Conservation (phyloP, 2,329 filamentous ascomycete species). For the Talaromyces sp. region DNA sequence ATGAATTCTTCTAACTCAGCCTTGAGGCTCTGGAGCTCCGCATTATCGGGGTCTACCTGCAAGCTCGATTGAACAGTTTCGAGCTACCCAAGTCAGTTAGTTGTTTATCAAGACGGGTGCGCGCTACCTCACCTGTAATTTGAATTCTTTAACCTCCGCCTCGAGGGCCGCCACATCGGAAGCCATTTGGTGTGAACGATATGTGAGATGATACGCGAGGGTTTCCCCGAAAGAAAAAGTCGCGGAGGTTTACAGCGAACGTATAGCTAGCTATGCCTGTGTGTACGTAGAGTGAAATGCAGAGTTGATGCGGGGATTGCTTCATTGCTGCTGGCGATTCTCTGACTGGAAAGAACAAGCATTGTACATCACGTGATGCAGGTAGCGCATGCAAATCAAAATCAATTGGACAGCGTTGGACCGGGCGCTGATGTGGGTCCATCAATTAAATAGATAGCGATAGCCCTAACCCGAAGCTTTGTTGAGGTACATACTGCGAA, state of each 20-base stretch:
- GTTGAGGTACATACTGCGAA: no score
- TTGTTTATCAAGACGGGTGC: background rate
- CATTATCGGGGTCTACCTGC: conserved; percentile 74
- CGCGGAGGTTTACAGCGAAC: background rate
- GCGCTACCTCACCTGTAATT: conserved; percentile 48
- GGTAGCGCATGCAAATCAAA: background rate
- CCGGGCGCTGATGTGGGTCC: no score
- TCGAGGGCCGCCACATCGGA: conserved; percentile 43
- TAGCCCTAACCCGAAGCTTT: background rate
- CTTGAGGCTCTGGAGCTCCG: conserved; percentile 72
- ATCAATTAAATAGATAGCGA: background rate
- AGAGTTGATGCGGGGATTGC: background rate
- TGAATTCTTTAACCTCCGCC: conserved; percentile 57
- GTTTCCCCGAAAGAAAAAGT: background rate
- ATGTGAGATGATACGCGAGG: background rate
- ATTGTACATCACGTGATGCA: background rate
- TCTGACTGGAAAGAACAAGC: background rate
- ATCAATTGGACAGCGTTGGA: background rate
- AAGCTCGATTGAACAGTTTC: conserved; percentile 73
- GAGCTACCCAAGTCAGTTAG: conserved; percentile 51
- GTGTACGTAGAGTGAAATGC: background rate
- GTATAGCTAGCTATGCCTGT: background rate
- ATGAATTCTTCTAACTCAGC: conserved; percentile 80
- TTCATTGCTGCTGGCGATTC: background rate
- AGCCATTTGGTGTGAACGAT: conserved; percentile 30